Percentiles rank a stretch among this genome's conserved stretches.
Evolutionary conservation across 208 protist genomes (phyloP).

Genomic region (Herpetomonas samuelpessoai): DNA sequence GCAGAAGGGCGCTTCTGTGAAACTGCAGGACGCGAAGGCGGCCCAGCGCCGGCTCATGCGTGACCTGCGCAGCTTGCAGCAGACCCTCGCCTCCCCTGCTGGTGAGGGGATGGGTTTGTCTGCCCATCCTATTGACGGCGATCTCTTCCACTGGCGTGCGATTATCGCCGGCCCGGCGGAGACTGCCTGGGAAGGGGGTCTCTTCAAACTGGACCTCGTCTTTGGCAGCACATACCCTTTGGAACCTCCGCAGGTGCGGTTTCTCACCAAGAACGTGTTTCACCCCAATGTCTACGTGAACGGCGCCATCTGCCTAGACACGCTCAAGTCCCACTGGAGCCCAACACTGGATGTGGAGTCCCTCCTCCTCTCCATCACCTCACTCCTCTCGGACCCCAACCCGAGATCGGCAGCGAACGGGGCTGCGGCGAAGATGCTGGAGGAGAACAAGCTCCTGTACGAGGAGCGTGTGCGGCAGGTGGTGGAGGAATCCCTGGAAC

Average conservation of each 20-base stretch:
- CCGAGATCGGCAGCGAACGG: slow-evolving; percentile 99
- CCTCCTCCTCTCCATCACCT: slow-evolving; percentile 99
- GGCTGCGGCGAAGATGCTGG: slow-evolving; percentile 96
- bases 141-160: slow-evolving; percentile 86
- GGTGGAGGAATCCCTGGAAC: slow-evolving; percentile 73
- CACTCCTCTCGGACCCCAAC: slow-evolving; percentile 99
- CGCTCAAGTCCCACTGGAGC: slow-evolving; percentile 98
- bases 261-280: slow-evolving; percentile 97
- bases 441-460: slow-evolving; percentile 96
- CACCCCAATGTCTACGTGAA: slow-evolving; percentile 99
- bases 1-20: slow-evolving; percentile 21
- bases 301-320: slow-evolving; percentile 99
- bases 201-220: slow-evolving; percentile 76
- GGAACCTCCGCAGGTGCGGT: slow-evolving; percentile 97
- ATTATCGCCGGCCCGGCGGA: slow-evolving; percentile 77
- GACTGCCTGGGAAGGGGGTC: slow-evolving; percentile 86
- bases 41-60: slow-evolving; percentile 74
- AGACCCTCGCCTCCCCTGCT: slow-evolving; percentile 19
- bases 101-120: slow-evolving; percentile 44
- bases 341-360: slow-evolving; percentile 98
- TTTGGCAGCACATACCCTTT: slow-evolving; percentile 90
- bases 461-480: slow-evolving; percentile 68
- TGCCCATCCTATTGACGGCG: slow-evolving; percentile 58
- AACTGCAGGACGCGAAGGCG: slow-evolving; percentile 31
- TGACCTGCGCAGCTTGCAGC: slow-evolving; percentile 51